A percentile compares a stretch with the other conserved stretches of the same genome.
phyloP scores from a whole-genome alignment of 257 asterid species.

The Marsdenia floribunda region DNA sequence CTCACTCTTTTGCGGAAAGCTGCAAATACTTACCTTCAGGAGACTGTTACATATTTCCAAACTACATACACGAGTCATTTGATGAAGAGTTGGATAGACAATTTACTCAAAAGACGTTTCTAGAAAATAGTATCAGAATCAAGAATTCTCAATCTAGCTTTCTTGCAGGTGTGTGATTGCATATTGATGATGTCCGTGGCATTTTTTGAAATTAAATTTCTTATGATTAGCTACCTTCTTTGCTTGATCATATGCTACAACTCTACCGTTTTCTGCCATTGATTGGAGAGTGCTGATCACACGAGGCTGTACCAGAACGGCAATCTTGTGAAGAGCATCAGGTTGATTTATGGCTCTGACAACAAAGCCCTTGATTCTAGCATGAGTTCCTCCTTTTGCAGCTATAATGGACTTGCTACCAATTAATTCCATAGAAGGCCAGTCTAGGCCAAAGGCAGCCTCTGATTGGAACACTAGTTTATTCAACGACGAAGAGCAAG shows the following conservation, averaged over 20 bases:
- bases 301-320: slow-evolving; percentile 47
- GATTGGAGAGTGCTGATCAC: slow-evolving; percentile 30
- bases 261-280: slow-evolving; percentile 40
- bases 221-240: slow-evolving; percentile 29
- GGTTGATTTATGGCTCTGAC: slow-evolving; percentile 46
- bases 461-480: slow-evolving; percentile 42
- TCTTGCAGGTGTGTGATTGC: not conserved
- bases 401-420: slow-evolving; percentile 31
- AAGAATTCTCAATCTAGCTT: not conserved
- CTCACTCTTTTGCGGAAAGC: too few relatives aligned
- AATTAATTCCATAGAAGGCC: slow-evolving; percentile 36
- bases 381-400: slow-evolving; percentile 33
- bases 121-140: not conserved
- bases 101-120: not conserved
- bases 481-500: slow-evolving; percentile 33
- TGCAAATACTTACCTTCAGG: too few relatives aligned
- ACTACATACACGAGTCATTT: too few relatives aligned
- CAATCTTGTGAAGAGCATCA: slow-evolving; percentile 42
- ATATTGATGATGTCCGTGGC: not conserved
- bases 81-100: not conserved
- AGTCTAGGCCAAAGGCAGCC: slow-evolving; percentile 17
- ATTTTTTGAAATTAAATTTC: not conserved
- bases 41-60: too few relatives aligned
- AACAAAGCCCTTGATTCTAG: slow-evolving; percentile 38
- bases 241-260: slow-evolving; percentile 34